Evolutionary conservation across 306 rosid species (phyloP).

Genomic region (Trifolium repens): DNA sequence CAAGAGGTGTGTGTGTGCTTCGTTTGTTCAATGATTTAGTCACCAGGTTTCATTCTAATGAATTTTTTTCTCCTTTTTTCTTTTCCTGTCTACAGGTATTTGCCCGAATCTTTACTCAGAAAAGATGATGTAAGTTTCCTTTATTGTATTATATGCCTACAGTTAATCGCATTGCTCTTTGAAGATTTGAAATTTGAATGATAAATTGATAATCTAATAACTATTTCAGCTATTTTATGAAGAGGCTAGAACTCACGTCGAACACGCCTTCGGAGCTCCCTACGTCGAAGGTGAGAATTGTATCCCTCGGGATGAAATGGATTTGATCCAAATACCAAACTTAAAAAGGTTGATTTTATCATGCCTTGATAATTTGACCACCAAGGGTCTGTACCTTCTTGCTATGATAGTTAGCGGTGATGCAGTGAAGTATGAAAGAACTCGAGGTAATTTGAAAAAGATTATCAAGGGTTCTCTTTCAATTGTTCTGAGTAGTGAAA

Average conservation of each 20-base stretch:
- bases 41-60: constrained; percentile 10
- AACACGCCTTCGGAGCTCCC: constrained; percentile 57
- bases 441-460: constrained; percentile 68
- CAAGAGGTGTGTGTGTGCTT: constrained; percentile 31
- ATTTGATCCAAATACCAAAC: constrained; percentile 27
- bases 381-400: constrained; percentile 67
- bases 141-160: constrained; percentile 18
- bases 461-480: constrained; percentile 57
- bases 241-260: constrained; percentile 58
- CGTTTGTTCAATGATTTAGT: constrained; percentile 22
- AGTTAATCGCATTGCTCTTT: constrained; percentile 22
- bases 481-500: constrained; percentile 43
- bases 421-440: constrained; percentile 53
- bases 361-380: constrained; percentile 65
- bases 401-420: constrained; percentile 57
- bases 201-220: constrained; percentile 33
- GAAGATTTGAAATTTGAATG: constrained; percentile 28
- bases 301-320: constrained; percentile 48
- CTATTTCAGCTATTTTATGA: constrained; percentile 71
- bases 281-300: constrained; percentile 40
- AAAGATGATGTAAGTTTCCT: constrained; percentile 78
- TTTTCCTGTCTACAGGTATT: constrained; percentile 34
- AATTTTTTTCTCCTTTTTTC: background rate
- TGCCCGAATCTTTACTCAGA: constrained; percentile 73
- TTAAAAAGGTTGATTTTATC: constrained; percentile 49